These are phyloP conservation scores for Cutaneotrichosporon sp. DNA, from an alignment of 1,284 basidiomycete genomes.

Conservation along the genomic window DNA sequence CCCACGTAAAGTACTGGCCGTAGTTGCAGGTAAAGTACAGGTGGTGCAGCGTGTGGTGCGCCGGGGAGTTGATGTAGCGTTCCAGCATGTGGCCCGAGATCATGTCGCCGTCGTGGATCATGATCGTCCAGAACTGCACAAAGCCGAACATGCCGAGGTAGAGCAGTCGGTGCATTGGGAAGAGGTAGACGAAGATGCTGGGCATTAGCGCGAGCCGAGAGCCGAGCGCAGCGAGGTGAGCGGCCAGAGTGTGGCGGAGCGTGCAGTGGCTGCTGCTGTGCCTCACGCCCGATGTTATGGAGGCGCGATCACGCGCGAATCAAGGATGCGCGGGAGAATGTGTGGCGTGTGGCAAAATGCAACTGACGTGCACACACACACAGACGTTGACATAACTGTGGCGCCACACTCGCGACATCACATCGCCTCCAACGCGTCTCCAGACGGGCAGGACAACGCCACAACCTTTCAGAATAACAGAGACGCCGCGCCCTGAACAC, in stretches of 20 bases:
- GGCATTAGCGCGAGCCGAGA: neutral
- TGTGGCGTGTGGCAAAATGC: too few relatives aligned
- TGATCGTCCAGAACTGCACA: constrained; percentile 87
- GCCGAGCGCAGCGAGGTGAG: neutral
- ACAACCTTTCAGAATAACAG: too few relatives aligned
- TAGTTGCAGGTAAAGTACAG: constrained; percentile 95
- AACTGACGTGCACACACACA: too few relatives aligned
- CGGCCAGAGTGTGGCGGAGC: neutral
- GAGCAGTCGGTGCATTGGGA: constrained; percentile 79
- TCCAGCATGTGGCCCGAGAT: constrained; percentile 87
- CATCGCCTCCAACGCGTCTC: too few relatives aligned
- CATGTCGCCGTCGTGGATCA: constrained; percentile 99
- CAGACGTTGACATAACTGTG: too few relatives aligned
- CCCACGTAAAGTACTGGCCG: constrained; percentile 95
- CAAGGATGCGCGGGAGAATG: neutral
- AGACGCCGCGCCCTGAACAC: too few relatives aligned
- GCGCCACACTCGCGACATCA: too few relatives aligned
- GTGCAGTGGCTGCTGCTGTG: too few relatives aligned
- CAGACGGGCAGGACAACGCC: too few relatives aligned
- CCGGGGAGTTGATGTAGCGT: constrained; percentile 86
- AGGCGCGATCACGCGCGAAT: neutral
- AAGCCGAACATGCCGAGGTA: constrained; percentile 79
- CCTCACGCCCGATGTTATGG: too few relatives aligned
- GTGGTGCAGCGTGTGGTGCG: constrained; percentile 95
- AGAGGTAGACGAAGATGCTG: constrained; percentile 75